Evolutionary conservation across 73 alveolate species (phyloP).

Genomic region (Tetrahymena thermophila): DNA sequence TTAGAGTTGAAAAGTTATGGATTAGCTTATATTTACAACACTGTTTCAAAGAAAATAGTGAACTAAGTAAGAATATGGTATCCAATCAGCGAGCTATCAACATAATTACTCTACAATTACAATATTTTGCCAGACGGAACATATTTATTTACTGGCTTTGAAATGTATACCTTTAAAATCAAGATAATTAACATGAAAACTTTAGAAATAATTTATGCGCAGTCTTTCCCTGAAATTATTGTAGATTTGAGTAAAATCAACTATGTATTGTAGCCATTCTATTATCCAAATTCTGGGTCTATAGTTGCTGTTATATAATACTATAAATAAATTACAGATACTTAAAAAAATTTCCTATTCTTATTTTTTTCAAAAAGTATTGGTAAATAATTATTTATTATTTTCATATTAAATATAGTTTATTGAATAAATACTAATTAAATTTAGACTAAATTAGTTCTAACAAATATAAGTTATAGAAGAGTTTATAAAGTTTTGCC

Average conservation of each 20-base stretch:
- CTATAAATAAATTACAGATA: not conserved
- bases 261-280: not conserved
- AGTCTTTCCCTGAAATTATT: not conserved
- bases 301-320: not conserved
- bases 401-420: too few species aligned
- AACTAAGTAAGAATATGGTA: not conserved
- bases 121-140: not conserved
- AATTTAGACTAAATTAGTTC: not conserved
- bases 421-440: too few species aligned
- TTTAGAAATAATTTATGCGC: not conserved
- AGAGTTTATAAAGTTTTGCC: not conserved
- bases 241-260: not conserved
- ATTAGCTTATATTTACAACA: not conserved
- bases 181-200: not conserved
- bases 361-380: not conserved
- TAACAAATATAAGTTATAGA: too few species aligned
- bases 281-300: not conserved
- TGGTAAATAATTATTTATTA: not conserved
- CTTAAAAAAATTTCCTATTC: not conserved
- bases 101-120: not conserved
- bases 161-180: not conserved
- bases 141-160: not conserved
- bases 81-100: not conserved
- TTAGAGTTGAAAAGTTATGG: not conserved
- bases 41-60: not conserved